Evolutionary conservation across 1,284 basidiomycete species (phyloP), one percentile per base, ranked within the genome.

Genomic region (Fomitiporia mediterranea): DNA sequence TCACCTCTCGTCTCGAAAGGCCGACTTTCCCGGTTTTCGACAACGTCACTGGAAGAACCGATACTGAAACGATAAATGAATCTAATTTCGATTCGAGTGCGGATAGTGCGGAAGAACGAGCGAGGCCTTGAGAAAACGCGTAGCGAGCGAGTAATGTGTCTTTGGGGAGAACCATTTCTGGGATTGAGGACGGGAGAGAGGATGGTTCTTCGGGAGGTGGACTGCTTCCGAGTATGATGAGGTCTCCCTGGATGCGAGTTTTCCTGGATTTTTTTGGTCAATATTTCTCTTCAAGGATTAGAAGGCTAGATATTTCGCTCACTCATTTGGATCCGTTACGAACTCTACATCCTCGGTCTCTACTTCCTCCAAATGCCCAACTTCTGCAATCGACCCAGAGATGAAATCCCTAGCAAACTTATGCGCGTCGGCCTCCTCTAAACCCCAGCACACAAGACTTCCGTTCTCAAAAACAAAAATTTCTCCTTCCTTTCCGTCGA

Each of bases 301-400:
- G 27, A 6, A 25, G 25, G 8, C n/a, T 17, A 21, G 9, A 17
- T 15, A 25, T 28, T 27, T 46, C 42, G 21, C 84, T 69, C 69
- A 92, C 88, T 94, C 90, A 55, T 75, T 84, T 30, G 89, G 88
- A 70, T 95, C 92, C 23, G 88, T 86, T 6, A 93, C 89, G 71
- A 94, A 95, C 67, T 95, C 92, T 35, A 94, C 77, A 63, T 94
- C 91, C 66, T 95, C 92, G 19, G 89, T 89, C 74, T 95, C 91
- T 27, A 82, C 75, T 53, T 90, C 89, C 38, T 69, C 76, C 51
- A 94, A 71, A 1, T 79, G 75, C 1, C 76, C 80, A 1, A 90
- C 70, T 69, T 91, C 83, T 15, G 83, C 76, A 1, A 77, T 74
- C 0, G 76, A 70, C 4, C 77, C 74, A 39, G 75, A 68, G 46